Conservation (phyloP, 2,329 filamentous ascomycete species). For the Lecanicillium sp. region DNA sequence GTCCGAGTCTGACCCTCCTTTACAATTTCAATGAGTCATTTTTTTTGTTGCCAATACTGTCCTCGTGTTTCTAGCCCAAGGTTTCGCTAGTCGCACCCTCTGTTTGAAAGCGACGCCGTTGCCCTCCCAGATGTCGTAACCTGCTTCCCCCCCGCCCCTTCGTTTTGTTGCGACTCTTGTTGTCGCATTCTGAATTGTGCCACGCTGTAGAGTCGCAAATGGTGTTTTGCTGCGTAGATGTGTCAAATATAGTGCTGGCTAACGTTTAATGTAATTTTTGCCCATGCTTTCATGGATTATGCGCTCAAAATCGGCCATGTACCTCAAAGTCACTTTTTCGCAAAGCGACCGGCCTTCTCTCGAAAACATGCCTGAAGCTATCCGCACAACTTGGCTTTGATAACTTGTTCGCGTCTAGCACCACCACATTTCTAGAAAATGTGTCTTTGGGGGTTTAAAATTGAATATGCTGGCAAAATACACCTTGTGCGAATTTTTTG, state of each 20-base stretch:
- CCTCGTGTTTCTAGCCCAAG: conserved; percentile 12
- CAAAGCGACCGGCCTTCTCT: neutral
- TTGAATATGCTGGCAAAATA: conserved; percentile 1
- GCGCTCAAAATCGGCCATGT: too few species aligned
- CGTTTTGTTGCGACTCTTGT: conserved; percentile 14
- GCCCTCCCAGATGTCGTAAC: neutral
- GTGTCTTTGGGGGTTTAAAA: neutral
- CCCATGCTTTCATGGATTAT: conserved; percentile 4
- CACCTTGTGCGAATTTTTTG: conserved; percentile 3
- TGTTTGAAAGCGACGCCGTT: conserved; percentile 1
- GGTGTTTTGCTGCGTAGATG: too few species aligned
- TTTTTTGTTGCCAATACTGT: conserved; percentile 9
- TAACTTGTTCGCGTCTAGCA: conserved; percentile 4
- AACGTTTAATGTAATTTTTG: conserved; percentile 12
- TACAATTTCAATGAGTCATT: conserved; percentile 23
- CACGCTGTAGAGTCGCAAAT: too few species aligned
- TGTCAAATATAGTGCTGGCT: conserved; percentile 4
- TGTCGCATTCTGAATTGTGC: conserved; percentile 24
- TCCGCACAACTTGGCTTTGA: conserved; percentile 8
- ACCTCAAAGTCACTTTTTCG: conserved; percentile 20
- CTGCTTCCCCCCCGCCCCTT: conserved; percentile 4
- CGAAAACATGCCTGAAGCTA: conserved; percentile 10
- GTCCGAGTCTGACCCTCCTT: conserved; percentile 17
- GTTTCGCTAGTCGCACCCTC: conserved; percentile 14
- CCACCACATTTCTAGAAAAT: conserved; percentile 3